Percentiles rank a stretch among this genome's conserved stretches.
These are phyloP conservation scores for Agrocybe pediades DNA, from an alignment of 768 basidiomycete genomes.

Conservation along the genomic window DNA sequence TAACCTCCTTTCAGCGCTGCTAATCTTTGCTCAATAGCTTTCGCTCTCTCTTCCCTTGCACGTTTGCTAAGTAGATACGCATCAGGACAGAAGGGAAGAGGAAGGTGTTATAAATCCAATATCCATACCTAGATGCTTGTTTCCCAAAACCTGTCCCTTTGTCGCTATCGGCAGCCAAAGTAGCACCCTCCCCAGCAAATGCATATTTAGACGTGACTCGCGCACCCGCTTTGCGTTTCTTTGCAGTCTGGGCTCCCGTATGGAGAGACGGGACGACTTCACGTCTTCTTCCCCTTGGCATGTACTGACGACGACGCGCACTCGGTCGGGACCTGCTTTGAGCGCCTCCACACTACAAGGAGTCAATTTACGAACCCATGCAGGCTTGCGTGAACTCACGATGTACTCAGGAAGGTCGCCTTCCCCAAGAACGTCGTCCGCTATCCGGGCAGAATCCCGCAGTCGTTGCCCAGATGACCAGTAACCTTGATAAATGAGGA, in stretches of 20 bases:
- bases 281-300: slow-evolving; percentile 25
- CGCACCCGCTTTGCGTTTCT: slow-evolving; percentile 71
- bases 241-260: slow-evolving; percentile 63
- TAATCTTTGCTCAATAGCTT: slow-evolving; percentile 70
- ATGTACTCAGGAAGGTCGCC: slow-evolving; percentile 79
- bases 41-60: slow-evolving; percentile 76
- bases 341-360: slow-evolving; percentile 74
- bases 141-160: slow-evolving; percentile 71
- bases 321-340: slow-evolving; percentile 64
- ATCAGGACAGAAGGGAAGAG: background rate
- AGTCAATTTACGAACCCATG: background rate
- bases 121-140: slow-evolving; percentile 60
- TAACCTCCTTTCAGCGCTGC: slow-evolving; percentile 32
- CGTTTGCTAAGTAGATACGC: slow-evolving; percentile 54
- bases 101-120: background rate
- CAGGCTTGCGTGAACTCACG: slow-evolving; percentile 39
- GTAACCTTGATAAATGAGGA: slow-evolving; percentile 57
- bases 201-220: slow-evolving; percentile 63
- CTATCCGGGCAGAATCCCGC: slow-evolving; percentile 58
- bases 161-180: slow-evolving; percentile 44
- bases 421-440: slow-evolving; percentile 49
- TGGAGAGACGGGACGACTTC: slow-evolving; percentile 52
- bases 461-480: slow-evolving; percentile 81
- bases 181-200: slow-evolving; percentile 59
- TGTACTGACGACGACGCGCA: slow-evolving; percentile 41